Evolutionary conservation across 305 asterid species (phyloP).

Genomic region (Fraxinus albicans): DNA sequence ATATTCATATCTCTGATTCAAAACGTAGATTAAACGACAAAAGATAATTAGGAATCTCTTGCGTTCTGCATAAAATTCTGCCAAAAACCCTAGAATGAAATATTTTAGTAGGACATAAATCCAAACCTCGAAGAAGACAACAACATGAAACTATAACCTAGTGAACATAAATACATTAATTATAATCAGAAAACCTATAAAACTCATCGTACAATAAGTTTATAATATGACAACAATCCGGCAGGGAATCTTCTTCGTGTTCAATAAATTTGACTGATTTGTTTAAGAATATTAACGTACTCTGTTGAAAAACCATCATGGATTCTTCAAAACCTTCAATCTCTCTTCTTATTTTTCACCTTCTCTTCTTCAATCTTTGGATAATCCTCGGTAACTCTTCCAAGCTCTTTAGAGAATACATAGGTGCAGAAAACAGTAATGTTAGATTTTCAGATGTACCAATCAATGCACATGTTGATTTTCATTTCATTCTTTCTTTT

Average conservation of each 20-base stretch:
- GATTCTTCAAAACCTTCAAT: conserved; percentile 28
- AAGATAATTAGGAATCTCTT: not conserved
- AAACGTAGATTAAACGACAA: not conserved
- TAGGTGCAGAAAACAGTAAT: conserved; percentile 59
- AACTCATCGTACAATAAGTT: conserved; percentile 9
- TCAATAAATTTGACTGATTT: conserved; percentile 13
- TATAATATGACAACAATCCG: conserved; percentile 16
- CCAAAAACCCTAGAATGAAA: not conserved
- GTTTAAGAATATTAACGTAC: not conserved
- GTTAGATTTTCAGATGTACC: conserved; percentile 62
- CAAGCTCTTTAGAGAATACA: conserved; percentile 53
- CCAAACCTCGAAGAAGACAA: not conserved
- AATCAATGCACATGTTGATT: conserved; percentile 42
- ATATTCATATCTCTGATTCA: not conserved
- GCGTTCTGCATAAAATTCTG: not conserved
- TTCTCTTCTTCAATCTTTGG: conserved; percentile 18
- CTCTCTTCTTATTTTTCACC: conserved; percentile 32
- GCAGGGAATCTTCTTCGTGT: conserved; percentile 20
- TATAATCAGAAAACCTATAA: conserved; percentile 7
- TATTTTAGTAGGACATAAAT: not conserved
- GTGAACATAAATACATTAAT: not conserved
- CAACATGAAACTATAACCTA: not conserved
- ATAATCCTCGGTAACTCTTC: conserved; percentile 23
- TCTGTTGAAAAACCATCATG: conserved; percentile 18
- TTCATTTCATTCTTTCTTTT: conserved; percentile 73